These are phyloP conservation scores for Phragmites australis DNA, from an alignment of 176 grass and related monocot species.

Conservation along the genomic window DNA sequence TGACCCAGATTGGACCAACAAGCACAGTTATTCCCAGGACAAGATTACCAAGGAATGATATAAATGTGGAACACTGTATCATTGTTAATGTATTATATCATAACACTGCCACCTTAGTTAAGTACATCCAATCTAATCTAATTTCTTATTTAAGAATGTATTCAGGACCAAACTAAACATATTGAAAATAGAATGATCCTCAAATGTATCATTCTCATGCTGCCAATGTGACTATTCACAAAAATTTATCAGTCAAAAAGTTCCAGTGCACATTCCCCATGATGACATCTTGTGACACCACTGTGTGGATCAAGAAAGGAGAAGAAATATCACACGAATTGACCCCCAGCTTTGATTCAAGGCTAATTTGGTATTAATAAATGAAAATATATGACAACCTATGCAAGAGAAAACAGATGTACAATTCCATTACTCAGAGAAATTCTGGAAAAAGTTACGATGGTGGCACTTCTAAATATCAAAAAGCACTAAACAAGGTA, in stretches of 20 bases:
- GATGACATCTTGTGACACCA: too few species aligned
- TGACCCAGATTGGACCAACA: constrained; percentile 6
- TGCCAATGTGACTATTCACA: too few species aligned
- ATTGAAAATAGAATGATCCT: neutral
- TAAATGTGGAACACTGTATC: neutral
- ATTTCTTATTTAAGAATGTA: neutral
- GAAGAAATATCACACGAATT: too few species aligned
- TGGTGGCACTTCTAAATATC: neutral
- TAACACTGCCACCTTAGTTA: neutral
- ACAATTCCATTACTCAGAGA: neutral
- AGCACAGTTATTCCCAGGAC: neutral
- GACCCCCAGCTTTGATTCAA: too few species aligned
- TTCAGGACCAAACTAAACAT: neutral
- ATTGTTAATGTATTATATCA: neutral
- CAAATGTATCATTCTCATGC: neutral
- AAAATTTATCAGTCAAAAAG: too few species aligned
- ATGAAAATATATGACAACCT: neutral
- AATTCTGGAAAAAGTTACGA: neutral
- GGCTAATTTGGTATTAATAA: too few species aligned
- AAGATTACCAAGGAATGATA: constrained; percentile 15
- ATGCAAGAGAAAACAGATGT: neutral
- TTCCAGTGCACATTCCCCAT: too few species aligned
- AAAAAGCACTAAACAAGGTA: constrained; percentile 2
- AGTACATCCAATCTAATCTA: neutral
- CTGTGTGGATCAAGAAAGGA: too few species aligned